phyloP scores from a whole-genome alignment of 208 protist genomes.

The Trichomonas gallinae region DNA sequence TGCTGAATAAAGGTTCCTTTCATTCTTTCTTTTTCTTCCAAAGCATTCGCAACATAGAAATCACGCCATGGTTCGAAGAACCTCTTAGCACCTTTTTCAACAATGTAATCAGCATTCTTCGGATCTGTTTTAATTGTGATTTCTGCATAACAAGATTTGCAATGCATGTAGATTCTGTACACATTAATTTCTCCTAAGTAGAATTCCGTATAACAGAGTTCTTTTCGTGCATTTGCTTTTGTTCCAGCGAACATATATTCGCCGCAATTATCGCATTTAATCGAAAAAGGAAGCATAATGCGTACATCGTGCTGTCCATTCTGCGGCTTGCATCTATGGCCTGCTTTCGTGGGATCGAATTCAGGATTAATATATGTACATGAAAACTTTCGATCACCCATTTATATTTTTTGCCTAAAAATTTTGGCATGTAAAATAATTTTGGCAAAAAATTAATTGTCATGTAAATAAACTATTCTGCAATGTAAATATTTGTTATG shows the following conservation, averaged over 20 bases:
- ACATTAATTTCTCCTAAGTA: conserved; percentile 3
- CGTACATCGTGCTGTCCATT: background rate
- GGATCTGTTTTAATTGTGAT: conserved; percentile 19
- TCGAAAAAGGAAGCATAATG: background rate
- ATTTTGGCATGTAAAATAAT: too few species aligned
- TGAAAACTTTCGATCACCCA: background rate
- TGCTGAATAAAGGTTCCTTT: background rate
- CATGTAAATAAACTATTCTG: too few species aligned
- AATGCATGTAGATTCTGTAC: background rate
- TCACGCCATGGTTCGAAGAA: background rate
- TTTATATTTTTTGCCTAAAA: background rate
- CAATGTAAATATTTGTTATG: too few species aligned
- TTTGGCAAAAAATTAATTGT: too few species aligned
- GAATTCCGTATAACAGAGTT: background rate
- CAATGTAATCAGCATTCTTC: background rate
- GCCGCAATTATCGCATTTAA: background rate
- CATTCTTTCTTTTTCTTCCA: background rate
- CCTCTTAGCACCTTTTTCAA: background rate
- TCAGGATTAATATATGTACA: background rate
- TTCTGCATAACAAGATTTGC: background rate
- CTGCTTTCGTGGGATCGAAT: background rate
- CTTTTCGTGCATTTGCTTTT: background rate
- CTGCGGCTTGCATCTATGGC: background rate
- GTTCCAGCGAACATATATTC: background rate
- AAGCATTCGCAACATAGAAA: background rate